A percentile compares a stretch with the other conserved stretches of the same genome.
Conservation (phyloP, 2,329 filamentous ascomycete species). For the Xylariaceae sp. region DNA sequence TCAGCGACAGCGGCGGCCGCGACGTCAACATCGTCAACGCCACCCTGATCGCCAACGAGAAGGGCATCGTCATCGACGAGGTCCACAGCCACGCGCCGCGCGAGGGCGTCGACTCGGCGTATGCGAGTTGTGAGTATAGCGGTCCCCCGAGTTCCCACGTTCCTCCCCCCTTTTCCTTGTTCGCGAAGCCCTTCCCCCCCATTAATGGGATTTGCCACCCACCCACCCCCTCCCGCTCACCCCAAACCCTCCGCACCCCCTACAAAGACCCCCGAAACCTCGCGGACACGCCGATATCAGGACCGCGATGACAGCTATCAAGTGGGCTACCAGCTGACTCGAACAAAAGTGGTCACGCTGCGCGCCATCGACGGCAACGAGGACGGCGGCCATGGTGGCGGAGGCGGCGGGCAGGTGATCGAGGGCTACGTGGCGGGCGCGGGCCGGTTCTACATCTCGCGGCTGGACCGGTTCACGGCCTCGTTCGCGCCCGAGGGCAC, state of each 20-base stretch:
- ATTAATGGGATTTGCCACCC: too few relatives aligned
- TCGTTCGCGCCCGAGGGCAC: constrained; percentile 68
- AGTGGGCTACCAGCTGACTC: too few relatives aligned
- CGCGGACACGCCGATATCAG: too few relatives aligned
- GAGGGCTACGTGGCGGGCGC: constrained; percentile 61
- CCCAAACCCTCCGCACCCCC: too few relatives aligned
- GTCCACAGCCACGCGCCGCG: constrained; percentile 44
- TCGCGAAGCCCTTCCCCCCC: too few relatives aligned
- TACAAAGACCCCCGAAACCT: too few relatives aligned
- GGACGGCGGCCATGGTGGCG: neutral
- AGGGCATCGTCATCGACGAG: constrained; percentile 71
- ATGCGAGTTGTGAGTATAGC: too few relatives aligned
- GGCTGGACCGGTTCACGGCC: constrained; percentile 65
- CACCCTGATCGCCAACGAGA: constrained; percentile 64
- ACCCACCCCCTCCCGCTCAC: too few relatives aligned
- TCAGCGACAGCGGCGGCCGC: constrained; percentile 56
- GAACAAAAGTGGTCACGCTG: constrained; percentile 67
- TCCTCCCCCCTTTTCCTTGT: too few relatives aligned
- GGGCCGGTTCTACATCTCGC: constrained; percentile 60
- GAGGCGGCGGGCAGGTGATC: constrained; percentile 32
- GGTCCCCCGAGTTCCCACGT: too few relatives aligned
- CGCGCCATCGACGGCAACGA: constrained; percentile 37
- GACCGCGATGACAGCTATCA: too few relatives aligned
- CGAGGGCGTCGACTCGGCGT: constrained; percentile 50
- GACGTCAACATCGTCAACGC: constrained; percentile 83